Evolutionary conservation across 1,139 yeast genomes (phyloP), one percentile per base, ranked within the genome.

Genomic region (Casaregolazyma suthepensis): DNA sequence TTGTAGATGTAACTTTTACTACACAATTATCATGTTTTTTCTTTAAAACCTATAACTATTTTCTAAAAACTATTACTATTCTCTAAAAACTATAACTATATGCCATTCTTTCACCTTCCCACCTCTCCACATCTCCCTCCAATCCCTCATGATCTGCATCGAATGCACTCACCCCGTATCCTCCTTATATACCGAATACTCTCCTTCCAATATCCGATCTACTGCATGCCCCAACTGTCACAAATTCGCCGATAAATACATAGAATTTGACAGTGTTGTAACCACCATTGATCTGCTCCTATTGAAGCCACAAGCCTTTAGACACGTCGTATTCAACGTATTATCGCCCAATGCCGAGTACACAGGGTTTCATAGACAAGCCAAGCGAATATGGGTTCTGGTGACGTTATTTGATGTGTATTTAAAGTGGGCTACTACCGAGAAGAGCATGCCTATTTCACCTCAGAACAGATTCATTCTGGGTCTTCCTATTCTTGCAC

Each of bases 91-190:
- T 18, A 15, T 18, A 38, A 7, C 42, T 17, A 38, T 38, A 15
- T 3, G 6, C 19, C 19, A n/a, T 10, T 4, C 5, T 18, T 31
- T n/a, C 17, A 17, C 26, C 18, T 37, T 19, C 18, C 43, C 15
- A 17, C 48, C 23, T 29, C 42, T 9, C 29, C 19, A 5, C 13
- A 37, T 5, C 15, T 10, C 43, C 13, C 29, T 35, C 38, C 37
- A n/a, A n/a, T n/a, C n/a, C n/a, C n/a, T n/a, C n/a, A 89, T 91
- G 96, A 83, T 90, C 59, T 93, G 99, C 68, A 86, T 91, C 23
- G 96, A 90, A 68, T 93, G 99, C 69, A 79, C 82, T 18, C 73
- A 77, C 51, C 80, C 85, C 1, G 86, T 85, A 42, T 73, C 75
- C 15, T 75, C 85, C 1, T 77, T 91, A 44, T 91, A 80, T 70